phyloP scores from a whole-genome alignment of 2,329 filamentous ascomycete species.

The Pseudogymnoascus verrucosus region DNA sequence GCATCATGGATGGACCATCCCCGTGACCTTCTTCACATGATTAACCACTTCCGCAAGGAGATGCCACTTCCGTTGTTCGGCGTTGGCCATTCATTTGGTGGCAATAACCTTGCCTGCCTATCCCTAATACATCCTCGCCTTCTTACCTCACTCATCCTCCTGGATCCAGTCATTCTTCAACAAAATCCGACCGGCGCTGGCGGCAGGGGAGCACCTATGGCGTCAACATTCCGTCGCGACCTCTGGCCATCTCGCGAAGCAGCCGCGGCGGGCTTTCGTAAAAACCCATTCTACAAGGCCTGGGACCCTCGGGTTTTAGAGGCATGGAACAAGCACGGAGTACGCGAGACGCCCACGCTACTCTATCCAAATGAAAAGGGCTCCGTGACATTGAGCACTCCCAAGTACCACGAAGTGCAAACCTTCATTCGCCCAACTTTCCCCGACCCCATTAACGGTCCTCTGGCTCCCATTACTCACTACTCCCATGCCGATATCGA shows the following conservation, averaged over 20 bases:
- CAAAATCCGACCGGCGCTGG: conserved; percentile 35
- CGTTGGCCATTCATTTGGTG: conserved; percentile 86
- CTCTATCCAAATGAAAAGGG: conserved; percentile 41
- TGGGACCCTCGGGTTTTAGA: conserved; percentile 81
- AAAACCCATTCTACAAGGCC: conserved; percentile 65
- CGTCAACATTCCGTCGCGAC: conserved; percentile 68
- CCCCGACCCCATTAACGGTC: conserved; percentile 27
- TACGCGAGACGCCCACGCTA: conserved; percentile 64
- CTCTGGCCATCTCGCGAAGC: conserved; percentile 68
- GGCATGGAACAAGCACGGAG: conserved; percentile 61
- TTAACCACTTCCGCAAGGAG: conserved; percentile 71
- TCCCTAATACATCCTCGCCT: conserved; percentile 74
- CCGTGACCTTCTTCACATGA: conserved; percentile 74
- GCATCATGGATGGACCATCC: conserved; percentile 81
- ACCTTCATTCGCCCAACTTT: conserved; percentile 61
- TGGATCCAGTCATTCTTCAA: conserved; percentile 73
- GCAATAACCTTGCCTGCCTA: conserved; percentile 61
- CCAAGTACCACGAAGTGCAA: conserved; percentile 82
- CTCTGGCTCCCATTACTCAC: conserved; percentile 31
- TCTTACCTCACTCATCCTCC: conserved; percentile 62
- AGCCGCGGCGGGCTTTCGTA: conserved; percentile 58
- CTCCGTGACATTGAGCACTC: conserved; percentile 66
- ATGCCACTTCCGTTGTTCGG: conserved; percentile 76
- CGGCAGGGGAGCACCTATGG: conserved; percentile 40
- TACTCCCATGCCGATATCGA: conserved; percentile 30